These are phyloP conservation scores for Aspergillus thermomutatus DNA, from an alignment of 2,329 filamentous ascomycete species.

Conservation along the genomic window DNA sequence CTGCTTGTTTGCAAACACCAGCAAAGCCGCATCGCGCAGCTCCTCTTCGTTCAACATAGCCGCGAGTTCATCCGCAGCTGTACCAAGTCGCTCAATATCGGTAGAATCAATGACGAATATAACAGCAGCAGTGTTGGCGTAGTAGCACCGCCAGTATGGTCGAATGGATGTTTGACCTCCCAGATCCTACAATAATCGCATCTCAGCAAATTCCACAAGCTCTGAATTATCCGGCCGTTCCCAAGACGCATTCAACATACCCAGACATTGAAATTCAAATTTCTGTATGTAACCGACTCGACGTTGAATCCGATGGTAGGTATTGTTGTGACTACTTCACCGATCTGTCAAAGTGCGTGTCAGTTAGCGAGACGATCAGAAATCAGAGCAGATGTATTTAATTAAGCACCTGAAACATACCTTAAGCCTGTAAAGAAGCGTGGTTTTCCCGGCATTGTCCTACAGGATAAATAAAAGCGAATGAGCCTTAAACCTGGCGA, in stretches of 20 bases:
- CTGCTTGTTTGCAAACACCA: slow-evolving; percentile 99
- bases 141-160: slow-evolving; percentile 99
- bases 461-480: slow-evolving; percentile 37
- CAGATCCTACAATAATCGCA: slow-evolving; percentile 60
- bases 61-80: slow-evolving; percentile 84
- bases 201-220: slow-evolving; percentile 1
- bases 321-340: slow-evolving; percentile 98
- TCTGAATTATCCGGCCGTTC: neutral
- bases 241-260: slow-evolving; percentile 49
- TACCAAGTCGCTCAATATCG: slow-evolving; percentile 91
- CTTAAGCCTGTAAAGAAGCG: slow-evolving; percentile 92
- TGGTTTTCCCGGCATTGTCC: slow-evolving; percentile 99
- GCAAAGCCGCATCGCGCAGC: slow-evolving; percentile 81
- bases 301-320: slow-evolving; percentile 99
- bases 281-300: slow-evolving; percentile 97
- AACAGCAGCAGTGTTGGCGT: slow-evolving; percentile 95
- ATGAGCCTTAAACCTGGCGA: slow-evolving; percentile 14
- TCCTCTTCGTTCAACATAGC: slow-evolving; percentile 98
- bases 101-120: slow-evolving; percentile 99
- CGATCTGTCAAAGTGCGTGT: slow-evolving; percentile 61
- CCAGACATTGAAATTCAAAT: slow-evolving; percentile 99
- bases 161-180: slow-evolving; percentile 98
- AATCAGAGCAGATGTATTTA: neutral
- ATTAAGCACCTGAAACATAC: slow-evolving; percentile 45
- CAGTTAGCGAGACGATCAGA: slow-evolving; percentile 1